Conservation (phyloP, 2,329 filamentous ascomycete genomes). For the Fusarium azukiicola region DNA sequence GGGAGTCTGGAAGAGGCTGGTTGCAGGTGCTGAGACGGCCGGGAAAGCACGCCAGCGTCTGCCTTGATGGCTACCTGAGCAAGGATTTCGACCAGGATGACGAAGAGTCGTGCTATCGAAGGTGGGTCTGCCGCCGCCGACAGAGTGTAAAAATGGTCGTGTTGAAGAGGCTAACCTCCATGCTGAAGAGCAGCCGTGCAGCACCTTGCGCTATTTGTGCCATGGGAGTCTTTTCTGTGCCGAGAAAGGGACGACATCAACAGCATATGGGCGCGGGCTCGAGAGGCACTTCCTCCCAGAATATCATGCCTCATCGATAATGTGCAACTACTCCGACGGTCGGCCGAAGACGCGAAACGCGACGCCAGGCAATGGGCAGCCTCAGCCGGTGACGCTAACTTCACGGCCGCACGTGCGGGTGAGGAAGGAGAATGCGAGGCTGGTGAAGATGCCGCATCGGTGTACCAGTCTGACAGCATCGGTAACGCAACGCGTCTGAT, state of each 20-base stretch:
- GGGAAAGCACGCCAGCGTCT: no score
- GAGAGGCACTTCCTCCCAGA: neutral
- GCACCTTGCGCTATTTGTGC: conserved; percentile 34
- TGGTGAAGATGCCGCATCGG: neutral
- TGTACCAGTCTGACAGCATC: neutral
- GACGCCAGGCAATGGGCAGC: conserved; percentile 19
- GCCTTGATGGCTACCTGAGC: no score
- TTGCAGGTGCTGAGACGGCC: neutral
- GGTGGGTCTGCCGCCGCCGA: neutral
- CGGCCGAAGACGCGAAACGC: conserved; percentile 18
- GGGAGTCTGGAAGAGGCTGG: neutral
- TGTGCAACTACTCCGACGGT: conserved; percentile 16
- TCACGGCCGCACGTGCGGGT: neutral
- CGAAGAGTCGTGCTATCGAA: neutral
- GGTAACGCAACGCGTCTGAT: neutral
- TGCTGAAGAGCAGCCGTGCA: conserved; percentile 19
- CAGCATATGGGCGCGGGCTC: neutral
- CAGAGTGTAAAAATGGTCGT: neutral
- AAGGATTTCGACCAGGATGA: no score
- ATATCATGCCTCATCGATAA: conserved; percentile 11
- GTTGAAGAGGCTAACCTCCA: conserved; percentile 2
- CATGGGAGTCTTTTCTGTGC: conserved; percentile 26
- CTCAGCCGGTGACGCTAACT: neutral
- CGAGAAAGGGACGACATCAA: conserved; percentile 29
- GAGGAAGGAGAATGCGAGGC: neutral